phyloP scores from a whole-genome alignment of 257 asterid species.

The Plantago ovata region DNA sequence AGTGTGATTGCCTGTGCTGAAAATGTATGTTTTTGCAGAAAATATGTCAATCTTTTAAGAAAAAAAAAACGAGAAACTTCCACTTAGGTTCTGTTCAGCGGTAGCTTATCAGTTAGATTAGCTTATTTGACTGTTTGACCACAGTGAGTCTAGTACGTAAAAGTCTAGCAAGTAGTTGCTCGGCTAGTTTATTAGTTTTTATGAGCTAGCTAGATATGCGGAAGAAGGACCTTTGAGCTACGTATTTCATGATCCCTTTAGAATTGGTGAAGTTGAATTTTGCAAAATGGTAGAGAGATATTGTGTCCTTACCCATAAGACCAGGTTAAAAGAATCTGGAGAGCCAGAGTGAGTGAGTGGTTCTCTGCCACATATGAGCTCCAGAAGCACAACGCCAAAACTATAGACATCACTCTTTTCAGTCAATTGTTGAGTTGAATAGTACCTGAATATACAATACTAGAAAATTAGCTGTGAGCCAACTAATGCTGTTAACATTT shows the following conservation, averaged over 20 bases:
- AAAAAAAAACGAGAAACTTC: too few species aligned
- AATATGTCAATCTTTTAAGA: too few species aligned
- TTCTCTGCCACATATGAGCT: conserved; percentile 91
- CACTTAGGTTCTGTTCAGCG: too few species aligned
- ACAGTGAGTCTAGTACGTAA: too few species aligned
- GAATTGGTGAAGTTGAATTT: not conserved
- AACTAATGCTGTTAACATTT: not conserved
- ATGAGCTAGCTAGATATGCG: not conserved
- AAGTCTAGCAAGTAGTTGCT: too few species aligned
- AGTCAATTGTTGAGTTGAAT: conserved; percentile 79
- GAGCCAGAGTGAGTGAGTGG: conserved; percentile 83
- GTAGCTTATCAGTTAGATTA: too few species aligned
- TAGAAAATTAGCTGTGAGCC: conserved; percentile 6
- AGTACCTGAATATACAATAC: conserved; percentile 49
- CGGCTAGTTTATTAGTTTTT: too few species aligned
- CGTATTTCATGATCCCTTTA: too few species aligned
- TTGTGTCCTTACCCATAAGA: conserved; percentile 60
- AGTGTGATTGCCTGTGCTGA: too few species aligned
- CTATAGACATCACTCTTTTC: conserved; percentile 91
- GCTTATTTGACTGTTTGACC: too few species aligned
- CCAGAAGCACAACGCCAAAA: conserved; percentile 91
- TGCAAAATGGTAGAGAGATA: not conserved
- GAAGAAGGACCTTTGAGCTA: not conserved
- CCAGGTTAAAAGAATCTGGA: conserved; percentile 91
- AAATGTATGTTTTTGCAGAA: too few species aligned